phyloP scores from a whole-genome alignment of 2,329 filamentous ascomycete species.

The Curvularia verruculosa region DNA sequence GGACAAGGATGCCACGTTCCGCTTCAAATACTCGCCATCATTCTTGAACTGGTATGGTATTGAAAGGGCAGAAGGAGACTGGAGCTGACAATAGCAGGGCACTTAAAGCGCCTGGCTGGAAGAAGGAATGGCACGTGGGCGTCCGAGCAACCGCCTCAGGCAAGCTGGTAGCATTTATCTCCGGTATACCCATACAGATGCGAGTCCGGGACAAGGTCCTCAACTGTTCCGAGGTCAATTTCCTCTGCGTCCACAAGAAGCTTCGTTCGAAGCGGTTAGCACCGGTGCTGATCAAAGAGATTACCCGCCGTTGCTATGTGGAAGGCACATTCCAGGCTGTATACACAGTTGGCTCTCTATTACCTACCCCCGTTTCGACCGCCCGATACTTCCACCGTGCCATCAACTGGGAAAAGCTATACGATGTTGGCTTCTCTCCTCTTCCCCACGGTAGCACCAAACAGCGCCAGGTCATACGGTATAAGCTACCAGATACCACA shows the following conservation, averaged over 20 bases:
- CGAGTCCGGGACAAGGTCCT: conserved; percentile 78
- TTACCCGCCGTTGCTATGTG: conserved; percentile 89
- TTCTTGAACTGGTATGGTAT: conserved; percentile 80
- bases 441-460: conserved; percentile 84
- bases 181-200: conserved; percentile 84
- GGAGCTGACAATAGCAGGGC: conserved; percentile 64
- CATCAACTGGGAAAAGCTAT: conserved; percentile 94
- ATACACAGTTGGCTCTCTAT: conserved; percentile 89
- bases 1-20: conserved; percentile 95
- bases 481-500: conserved; percentile 77
- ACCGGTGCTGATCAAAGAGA: conserved; percentile 95
- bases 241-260: conserved; percentile 98
- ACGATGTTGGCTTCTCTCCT: conserved; percentile 92
- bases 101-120: conserved; percentile 92
- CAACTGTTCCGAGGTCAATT: conserved; percentile 92
- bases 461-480: conserved; percentile 82
- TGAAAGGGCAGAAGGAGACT: neutral
- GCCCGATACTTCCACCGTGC: conserved; percentile 95
- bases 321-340: conserved; percentile 91
- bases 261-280: conserved; percentile 89
- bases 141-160: conserved; percentile 82
- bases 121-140: conserved; percentile 91
- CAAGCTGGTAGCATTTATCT: conserved; percentile 94
- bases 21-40: conserved; percentile 90
- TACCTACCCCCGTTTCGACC: conserved; percentile 90